These are phyloP conservation scores for Tuber magnatum DNA, from an alignment of 495 filamentous ascomycete genomes.

Conservation along the genomic window DNA sequence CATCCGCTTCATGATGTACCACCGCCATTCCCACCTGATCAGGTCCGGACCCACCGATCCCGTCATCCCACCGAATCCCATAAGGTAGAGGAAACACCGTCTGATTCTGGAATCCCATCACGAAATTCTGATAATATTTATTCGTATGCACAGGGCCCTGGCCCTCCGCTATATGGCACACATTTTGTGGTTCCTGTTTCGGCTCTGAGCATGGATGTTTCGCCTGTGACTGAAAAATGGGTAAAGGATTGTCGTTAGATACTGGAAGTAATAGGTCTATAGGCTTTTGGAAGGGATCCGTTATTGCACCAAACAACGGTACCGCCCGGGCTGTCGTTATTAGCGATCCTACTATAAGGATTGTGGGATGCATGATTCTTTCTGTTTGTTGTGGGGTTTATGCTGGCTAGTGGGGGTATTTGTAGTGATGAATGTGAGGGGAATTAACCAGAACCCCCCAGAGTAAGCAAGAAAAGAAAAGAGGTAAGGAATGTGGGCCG, in stretches of 20 bases:
- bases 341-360: background rate
- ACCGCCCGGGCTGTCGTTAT: background rate
- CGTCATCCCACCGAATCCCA: constrained; percentile 57
- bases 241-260: background rate
- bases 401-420: background rate
- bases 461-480: background rate
- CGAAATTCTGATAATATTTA: constrained; percentile 75
- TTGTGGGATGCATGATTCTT: background rate
- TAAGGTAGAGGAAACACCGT: constrained; percentile 78
- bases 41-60: background rate
- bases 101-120: constrained; percentile 63
- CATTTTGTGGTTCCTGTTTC: background rate
- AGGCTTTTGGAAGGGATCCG: background rate
- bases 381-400: background rate
- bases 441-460: background rate
- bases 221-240: background rate
- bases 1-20: background rate
- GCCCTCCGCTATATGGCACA: background rate
- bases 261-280: background rate
- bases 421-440: background rate
- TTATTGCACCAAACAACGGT: background rate
- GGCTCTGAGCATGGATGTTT: constrained; percentile 1
- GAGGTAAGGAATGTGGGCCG: background rate
- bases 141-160: constrained; percentile 14
- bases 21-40: constrained; percentile 4